These are phyloP conservation scores for Botryosphaeria agaves DNA, from an alignment of 2,329 filamentous ascomycete genomes.

Conservation along the genomic window DNA sequence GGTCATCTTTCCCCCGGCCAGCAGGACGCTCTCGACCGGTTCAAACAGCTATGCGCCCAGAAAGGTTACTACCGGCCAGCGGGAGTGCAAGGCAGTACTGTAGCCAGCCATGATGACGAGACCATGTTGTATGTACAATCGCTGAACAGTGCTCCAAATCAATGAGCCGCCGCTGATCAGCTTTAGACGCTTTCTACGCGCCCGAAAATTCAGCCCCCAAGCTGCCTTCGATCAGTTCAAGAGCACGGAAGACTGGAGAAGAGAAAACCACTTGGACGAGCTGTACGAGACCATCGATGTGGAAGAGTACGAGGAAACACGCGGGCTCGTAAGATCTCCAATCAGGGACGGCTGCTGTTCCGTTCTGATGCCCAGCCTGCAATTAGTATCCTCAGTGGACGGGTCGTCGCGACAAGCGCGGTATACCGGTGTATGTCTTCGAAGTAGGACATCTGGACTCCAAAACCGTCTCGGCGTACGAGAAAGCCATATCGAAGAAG, in stretches of 20 bases:
- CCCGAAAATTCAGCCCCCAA: conserved; percentile 59
- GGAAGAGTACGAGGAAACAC: conserved; percentile 65
- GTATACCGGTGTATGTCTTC: conserved; percentile 84
- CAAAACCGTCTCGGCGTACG: conserved; percentile 66
- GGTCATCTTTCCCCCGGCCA: conserved; percentile 58
- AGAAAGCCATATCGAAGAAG: conserved; percentile 44
- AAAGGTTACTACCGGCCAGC: conserved; percentile 43
- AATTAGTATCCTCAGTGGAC: conserved; percentile 84
- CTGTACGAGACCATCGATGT: conserved; percentile 79
- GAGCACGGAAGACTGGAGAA: conserved; percentile 76
- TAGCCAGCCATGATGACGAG: conserved; percentile 53
- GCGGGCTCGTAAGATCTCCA: conserved; percentile 44
- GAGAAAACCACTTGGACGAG: conserved; percentile 57
- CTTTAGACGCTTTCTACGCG: conserved; percentile 64
- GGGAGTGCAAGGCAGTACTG: conserved; percentile 13
- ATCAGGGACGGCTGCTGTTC: not conserved
- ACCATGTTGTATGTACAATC: conserved; percentile 49
- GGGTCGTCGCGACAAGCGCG: conserved; percentile 72
- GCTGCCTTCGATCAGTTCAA: conserved; percentile 74
- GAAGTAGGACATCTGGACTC: conserved; percentile 69
- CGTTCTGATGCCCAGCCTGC: conserved; percentile 9
- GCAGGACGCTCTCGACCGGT: conserved; percentile 46
- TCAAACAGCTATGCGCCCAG: conserved; percentile 52
- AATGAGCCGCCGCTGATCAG: conserved; percentile 4
- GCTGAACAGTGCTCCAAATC: too few species aligned